Evolutionary conservation across 1,139 yeast species (phyloP).

Genomic region (Pichia sp.): DNA sequence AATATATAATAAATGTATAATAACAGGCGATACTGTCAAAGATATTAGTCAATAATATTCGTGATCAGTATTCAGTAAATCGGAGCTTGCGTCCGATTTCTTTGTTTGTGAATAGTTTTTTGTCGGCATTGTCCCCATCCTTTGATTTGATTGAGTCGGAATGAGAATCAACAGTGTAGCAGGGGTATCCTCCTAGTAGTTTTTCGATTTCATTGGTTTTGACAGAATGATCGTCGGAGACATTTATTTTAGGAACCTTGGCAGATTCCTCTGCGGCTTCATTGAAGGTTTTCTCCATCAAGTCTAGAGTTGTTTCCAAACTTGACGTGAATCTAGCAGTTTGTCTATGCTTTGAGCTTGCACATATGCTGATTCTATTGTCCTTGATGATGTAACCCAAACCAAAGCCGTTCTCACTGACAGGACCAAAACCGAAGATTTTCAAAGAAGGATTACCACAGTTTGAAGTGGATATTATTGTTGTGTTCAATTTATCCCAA

Average conservation of each 20-base stretch:
- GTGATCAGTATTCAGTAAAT: conserved; percentile 57
- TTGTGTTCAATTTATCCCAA: conserved; percentile 63
- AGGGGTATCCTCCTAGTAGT: conserved; percentile 74
- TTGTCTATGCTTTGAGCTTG: conserved; percentile 87
- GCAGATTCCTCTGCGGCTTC: conserved; percentile 34
- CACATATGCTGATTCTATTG: conserved; percentile 80
- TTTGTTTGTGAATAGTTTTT: conserved; percentile 47
- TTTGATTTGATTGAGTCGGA: conserved; percentile 57
- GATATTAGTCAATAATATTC: conserved; percentile 4
- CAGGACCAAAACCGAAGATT: conserved; percentile 91
- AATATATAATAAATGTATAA: neutral
- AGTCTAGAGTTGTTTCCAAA: conserved; percentile 61
- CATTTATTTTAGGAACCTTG: conserved; percentile 15
- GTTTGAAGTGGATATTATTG: conserved; percentile 61
- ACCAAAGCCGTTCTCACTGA: conserved; percentile 85
- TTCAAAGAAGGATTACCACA: conserved; percentile 87
- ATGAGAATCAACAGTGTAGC: conserved; percentile 32
- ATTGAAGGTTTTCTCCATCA: conserved; percentile 53
- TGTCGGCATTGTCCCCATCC: conserved; percentile 42
- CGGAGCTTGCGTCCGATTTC: conserved; percentile 73
- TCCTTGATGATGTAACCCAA: conserved; percentile 86
- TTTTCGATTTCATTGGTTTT: conserved; percentile 32
- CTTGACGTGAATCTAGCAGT: conserved; percentile 78
- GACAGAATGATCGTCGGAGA: neutral
- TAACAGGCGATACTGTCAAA: neutral